Evolutionary conservation across 2,329 filamentous ascomycete genomes (phyloP).

Genomic region (Fusarium euwallaceae): DNA sequence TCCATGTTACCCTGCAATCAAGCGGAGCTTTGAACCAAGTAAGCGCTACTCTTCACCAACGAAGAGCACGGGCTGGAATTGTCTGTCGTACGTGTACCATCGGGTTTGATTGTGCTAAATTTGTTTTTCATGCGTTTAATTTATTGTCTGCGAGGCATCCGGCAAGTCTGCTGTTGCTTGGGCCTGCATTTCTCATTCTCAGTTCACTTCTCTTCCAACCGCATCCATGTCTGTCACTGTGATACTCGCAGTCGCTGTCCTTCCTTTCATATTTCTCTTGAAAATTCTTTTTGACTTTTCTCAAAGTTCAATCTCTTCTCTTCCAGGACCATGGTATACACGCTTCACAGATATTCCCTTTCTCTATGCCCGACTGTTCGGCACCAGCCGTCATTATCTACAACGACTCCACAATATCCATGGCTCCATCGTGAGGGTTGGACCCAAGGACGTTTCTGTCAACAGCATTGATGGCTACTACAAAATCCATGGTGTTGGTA

Average conservation of each 20-base stretch:
- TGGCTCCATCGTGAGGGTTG: not conserved
- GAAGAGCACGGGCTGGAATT: not conserved
- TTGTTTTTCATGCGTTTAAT: not conserved
- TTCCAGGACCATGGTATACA: not conserved
- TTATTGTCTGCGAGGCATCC: not conserved
- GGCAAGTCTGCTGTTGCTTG: not conserved
- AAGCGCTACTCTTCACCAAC: conserved; percentile 1
- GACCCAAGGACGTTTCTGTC: not conserved
- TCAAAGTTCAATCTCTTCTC: not conserved
- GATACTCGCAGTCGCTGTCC: not conserved
- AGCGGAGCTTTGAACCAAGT: not conserved
- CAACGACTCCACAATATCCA: not conserved
- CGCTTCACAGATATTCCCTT: not conserved
- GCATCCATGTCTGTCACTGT: not conserved
- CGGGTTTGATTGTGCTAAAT: not conserved
- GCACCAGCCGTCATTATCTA: not conserved
- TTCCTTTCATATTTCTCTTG: not conserved
- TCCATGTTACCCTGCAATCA: conserved; percentile 3
- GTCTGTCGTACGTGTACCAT: not conserved
- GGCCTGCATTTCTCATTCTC: not conserved
- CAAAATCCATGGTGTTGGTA: not conserved
- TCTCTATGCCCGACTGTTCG: not conserved
- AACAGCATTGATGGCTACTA: conserved; percentile 4
- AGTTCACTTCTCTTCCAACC: not conserved
- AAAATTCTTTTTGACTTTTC: not conserved